Conservation (phyloP, 768 basidiomycete genomes). For the Wakefieldia striispora region DNA sequence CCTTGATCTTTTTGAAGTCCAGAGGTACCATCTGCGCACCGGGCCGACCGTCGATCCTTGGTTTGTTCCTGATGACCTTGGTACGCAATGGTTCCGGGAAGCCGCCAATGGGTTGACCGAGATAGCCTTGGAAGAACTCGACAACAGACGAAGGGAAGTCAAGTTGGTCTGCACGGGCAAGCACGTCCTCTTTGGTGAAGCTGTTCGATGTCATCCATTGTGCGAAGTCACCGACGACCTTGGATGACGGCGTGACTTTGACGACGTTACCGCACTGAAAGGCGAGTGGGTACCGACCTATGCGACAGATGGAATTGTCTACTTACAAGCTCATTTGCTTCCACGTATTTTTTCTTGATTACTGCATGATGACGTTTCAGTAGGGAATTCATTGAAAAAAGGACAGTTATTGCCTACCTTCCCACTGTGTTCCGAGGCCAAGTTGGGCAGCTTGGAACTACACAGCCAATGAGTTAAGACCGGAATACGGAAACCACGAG, state of each 20-base stretch:
- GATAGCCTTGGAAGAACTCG: conserved; percentile 99
- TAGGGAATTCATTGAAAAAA: neutral
- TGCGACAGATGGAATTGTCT: neutral
- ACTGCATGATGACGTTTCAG: conserved; percentile 42
- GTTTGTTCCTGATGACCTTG: conserved; percentile 89
- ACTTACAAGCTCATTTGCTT: conserved; percentile 90
- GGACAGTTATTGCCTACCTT: conserved; percentile 43
- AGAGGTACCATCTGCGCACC: conserved; percentile 84
- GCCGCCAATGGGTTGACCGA: conserved; percentile 96
- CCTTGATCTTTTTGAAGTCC: conserved; percentile 96
- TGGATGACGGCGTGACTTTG: conserved; percentile 99
- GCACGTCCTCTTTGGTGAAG: conserved; percentile 81
- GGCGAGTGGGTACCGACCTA: conserved; percentile 5
- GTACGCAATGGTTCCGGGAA: conserved; percentile 97
- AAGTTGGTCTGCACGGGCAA: conserved; percentile 81
- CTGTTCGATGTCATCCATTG: conserved; percentile 99
- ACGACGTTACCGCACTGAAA: conserved; percentile 91
- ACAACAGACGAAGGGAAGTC: conserved; percentile 98
- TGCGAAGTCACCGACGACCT: conserved; percentile 98
- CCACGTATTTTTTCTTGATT: conserved; percentile 98
- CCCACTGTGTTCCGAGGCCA: conserved; percentile 96
- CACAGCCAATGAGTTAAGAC: conserved; percentile 17
- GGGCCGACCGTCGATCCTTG: conserved; percentile 90
- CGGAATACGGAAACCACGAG: conserved; percentile 14
- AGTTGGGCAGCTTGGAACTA: conserved; percentile 99